These are phyloP conservation scores for Lipomyces chichibuensis DNA, from an alignment of 805 yeast species.

Conservation along the genomic window DNA sequence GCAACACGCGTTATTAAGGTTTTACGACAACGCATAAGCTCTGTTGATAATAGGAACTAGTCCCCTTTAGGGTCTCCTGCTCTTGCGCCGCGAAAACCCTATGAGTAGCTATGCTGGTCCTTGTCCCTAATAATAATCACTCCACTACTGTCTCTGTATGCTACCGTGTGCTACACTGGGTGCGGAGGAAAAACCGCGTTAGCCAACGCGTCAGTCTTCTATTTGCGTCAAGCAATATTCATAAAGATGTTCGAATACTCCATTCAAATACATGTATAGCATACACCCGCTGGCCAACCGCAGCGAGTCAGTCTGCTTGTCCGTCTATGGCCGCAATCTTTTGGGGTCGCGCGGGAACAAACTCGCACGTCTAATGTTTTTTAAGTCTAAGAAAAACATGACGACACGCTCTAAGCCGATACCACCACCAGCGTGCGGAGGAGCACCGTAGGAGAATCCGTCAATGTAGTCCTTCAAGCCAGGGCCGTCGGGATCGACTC, in stretches of 20 bases:
- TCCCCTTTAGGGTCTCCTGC: no score
- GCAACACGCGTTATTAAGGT: background rate
- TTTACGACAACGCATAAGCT: background rate
- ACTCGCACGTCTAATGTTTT: conserved; percentile 97
- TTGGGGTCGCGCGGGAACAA: conserved; percentile 98
- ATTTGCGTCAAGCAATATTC: background rate
- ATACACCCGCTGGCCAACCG: no score
- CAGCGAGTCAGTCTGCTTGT: background rate
- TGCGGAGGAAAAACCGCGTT: no score
- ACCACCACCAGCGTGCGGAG: conserved; percentile 99
- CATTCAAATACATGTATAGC: no score
- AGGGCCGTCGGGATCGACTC: conserved; percentile 73
- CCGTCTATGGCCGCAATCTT: conserved; percentile 72
- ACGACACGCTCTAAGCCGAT: conserved; percentile 98
- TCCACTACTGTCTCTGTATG: no score
- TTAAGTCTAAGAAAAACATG: conserved; percentile 95
- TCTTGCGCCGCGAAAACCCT: no score
- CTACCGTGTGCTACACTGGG: no score
- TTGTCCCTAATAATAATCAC: no score
- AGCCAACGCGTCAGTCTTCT: background rate
- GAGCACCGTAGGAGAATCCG: conserved; percentile 91
- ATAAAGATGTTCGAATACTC: background rate
- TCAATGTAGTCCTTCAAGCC: conserved; percentile 91
- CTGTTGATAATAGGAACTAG: no score
- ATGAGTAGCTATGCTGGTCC: no score